These are phyloP conservation scores for Verticillium tricorpus DNA, from an alignment of 2,329 filamentous ascomycete species.

Conservation along the genomic window DNA sequence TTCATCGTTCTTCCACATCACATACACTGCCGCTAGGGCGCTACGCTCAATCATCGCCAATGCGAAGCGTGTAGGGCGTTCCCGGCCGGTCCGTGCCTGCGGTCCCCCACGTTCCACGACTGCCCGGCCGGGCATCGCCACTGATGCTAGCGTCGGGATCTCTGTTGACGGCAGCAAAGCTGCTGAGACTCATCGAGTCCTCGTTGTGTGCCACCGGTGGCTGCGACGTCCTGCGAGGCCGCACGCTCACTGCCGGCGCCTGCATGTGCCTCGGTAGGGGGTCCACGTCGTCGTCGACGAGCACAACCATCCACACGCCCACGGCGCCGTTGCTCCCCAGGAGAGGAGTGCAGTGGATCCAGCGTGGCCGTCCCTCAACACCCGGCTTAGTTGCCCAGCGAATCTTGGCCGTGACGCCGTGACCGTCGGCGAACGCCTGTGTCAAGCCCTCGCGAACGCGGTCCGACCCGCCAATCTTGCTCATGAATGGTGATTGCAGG, in stretches of 20 bases:
- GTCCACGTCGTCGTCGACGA: constrained; percentile 59
- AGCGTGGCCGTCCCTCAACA: constrained; percentile 58
- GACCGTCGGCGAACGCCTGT: constrained; percentile 61
- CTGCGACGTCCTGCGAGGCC: constrained; percentile 8
- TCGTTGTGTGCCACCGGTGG: constrained; percentile 4
- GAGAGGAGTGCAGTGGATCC: constrained; percentile 75
- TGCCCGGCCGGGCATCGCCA: not conserved
- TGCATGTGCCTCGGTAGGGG: constrained; percentile 7
- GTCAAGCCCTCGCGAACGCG: constrained; percentile 43
- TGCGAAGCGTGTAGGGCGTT: not conserved
- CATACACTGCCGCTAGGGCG: not conserved
- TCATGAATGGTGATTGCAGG: constrained; percentile 55
- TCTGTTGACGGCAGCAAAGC: constrained; percentile 12
- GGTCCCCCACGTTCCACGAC: not conserved
- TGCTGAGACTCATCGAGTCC: constrained; percentile 14
- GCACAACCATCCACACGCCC: constrained; percentile 74
- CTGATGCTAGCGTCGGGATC: constrained; percentile 3
- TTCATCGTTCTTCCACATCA: not conserved
- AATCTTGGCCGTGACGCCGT: constrained; percentile 70
- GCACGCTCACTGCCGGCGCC: constrained; percentile 19
- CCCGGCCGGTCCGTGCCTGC: not conserved
- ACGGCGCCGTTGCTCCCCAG: constrained; percentile 62
- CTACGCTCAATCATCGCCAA: not conserved
- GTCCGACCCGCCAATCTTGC: constrained; percentile 45
- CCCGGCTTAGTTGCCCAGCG: constrained; percentile 57